Evolutionary conservation across 768 basidiomycete genomes (phyloP), one percentile per base, ranked within the genome.

Genomic region (Kwoniella sp.): DNA sequence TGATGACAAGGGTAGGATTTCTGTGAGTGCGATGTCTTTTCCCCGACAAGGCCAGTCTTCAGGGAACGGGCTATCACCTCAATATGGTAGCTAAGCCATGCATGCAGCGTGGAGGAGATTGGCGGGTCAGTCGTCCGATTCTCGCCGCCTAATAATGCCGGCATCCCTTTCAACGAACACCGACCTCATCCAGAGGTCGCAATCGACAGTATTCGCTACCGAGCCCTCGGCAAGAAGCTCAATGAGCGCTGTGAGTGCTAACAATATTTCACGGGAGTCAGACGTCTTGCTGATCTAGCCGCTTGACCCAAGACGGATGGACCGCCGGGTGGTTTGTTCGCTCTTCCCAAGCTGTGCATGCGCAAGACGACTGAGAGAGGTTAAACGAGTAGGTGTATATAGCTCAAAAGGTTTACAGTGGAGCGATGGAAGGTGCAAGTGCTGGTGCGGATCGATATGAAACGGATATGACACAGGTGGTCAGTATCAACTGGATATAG

Each of bases 181-280:
- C 22, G 47, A n/a, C 56, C 47, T 21, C 44, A 48, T 48, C 27
- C 56, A 19, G 47, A 47, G 21, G 26, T 15, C 13, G 15, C 24
- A 6, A 58, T 58, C 1, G 1, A 13, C 17, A 26, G 33, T 29
- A 30, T 58, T 1, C 40, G 26, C 6, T 58, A 58, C 24, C 24
- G 56, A 21, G 56, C 56, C 1, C 26, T 58, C 10, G 56, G 44
- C n/a, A 9, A 49, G 30, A 15, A 29, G 6, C 26, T 58, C 2
- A 47, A 24, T 9, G 30, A 58, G 5, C 40, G 56, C n/a, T 58
- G 56, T 58, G n/a, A 48, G 56, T 56, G 37, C 21, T 26, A 33
- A 6, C 33, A 13, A 6, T 33, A 6, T 33, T 13, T 33, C 13
- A 33, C 13, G 33, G 33, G 7, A 33, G 33, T 6, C 7, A 19